Evolutionary conservation across 2,329 filamentous ascomycete species (phyloP), one percentile per base, ranked within the genome.

Genomic region (Pseudogymnoascus sp.): DNA sequence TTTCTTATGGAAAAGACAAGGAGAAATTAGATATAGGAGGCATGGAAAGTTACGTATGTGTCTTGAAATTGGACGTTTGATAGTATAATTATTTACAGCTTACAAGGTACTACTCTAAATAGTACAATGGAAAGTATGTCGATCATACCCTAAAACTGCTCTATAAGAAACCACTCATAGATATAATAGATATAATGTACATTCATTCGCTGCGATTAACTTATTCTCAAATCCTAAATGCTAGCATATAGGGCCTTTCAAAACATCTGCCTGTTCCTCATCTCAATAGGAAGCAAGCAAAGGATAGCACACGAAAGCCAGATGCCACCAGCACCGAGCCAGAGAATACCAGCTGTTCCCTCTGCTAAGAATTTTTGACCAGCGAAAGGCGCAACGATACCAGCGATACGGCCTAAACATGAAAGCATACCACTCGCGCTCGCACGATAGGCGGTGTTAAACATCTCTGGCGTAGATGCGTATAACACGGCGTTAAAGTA

Each of bases 401-500:
- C 57, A 31, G 29, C 57, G 35, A 59, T 59, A 31, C 57, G 57
- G 26, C 57, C 57, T n/a, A 59, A 17, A 37, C 26, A 59, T 24
- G 57, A 59, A 13, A 59, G 33, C 57, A 59, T 59, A 13, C 57
- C 57, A 59, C 57, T 40, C 15, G 57, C 57, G 33, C 57, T 59
- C 26, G 57, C 57, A 24, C 57, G 57, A 35, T 59, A 15, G 36
- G 36, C 36, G 13, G 36, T 39, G n/a, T 39, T 39, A 39, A 68
- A 68, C 4, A 62, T 62, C 61, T 68, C 66, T 1, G 67, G 66
- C 9, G 67, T 65, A 63, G 64, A 67, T 2, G 64, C 66, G 37
- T 68, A 68, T 2, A 68, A 33, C 5, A 68, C 63, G 3, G 67
- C 66, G 33, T 68, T 68, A 57, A 68, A 68, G n/a, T 39, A 39